Evolutionary conservation across 306 rosid species (phyloP).

Genomic region (Cyamopsis tetragonoloba): DNA sequence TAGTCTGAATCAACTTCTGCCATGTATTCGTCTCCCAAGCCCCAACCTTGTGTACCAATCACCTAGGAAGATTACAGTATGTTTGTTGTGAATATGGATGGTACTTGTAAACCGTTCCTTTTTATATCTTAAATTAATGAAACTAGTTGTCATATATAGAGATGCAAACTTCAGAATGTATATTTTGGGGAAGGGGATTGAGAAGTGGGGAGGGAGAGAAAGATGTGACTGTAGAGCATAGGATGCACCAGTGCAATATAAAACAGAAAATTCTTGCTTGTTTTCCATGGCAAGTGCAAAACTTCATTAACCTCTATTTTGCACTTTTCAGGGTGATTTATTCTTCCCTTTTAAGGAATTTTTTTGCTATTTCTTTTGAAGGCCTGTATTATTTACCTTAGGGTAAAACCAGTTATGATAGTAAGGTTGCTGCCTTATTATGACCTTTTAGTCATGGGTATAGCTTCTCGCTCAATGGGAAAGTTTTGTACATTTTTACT

Average conservation of each 20-base stretch:
- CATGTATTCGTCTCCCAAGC: neutral
- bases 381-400: conserved; percentile 4
- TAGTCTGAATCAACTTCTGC: neutral
- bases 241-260: conserved; percentile 9
- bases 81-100: neutral
- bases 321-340: neutral
- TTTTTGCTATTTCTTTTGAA: conserved; percentile 3
- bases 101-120: neutral
- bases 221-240: neutral
- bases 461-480: neutral
- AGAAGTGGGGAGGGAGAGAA: neutral
- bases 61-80: neutral
- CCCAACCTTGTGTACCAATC: neutral
- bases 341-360: neutral
- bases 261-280: conserved; percentile 9
- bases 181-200: neutral
- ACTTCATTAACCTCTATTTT: neutral
- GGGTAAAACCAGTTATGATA: neutral
- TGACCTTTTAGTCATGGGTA: neutral
- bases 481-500: neutral
- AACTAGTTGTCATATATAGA: neutral
- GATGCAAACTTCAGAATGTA: conserved; percentile 3
- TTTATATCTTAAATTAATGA: neutral
- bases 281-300: neutral
- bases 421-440: neutral